A percentile compares a stretch with the other conserved stretches of the same genome.
Conservation (phyloP, 129 eudicot genomes). For the Helichrysum umbraculigerum region DNA sequence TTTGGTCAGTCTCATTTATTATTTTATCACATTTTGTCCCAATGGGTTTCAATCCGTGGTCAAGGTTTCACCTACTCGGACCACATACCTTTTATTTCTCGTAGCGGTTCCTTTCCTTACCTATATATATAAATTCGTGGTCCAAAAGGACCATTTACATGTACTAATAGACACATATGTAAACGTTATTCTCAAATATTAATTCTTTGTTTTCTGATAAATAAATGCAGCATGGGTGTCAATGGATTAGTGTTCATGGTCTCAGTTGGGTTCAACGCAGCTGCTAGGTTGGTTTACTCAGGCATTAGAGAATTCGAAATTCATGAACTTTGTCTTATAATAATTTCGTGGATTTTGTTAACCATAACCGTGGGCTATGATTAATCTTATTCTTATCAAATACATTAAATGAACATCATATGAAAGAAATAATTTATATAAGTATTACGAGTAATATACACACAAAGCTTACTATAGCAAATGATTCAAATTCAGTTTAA, state of each 20-base stretch:
- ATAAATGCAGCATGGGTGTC: constrained; percentile 55
- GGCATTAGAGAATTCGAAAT: neutral
- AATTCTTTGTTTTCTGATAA: neutral
- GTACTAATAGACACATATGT: neutral
- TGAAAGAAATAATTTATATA: too few relatives aligned
- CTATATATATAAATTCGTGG: neutral
- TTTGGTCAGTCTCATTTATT: constrained; percentile 41
- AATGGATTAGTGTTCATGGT: constrained; percentile 64
- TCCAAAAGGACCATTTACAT: neutral
- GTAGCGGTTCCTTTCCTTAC: neutral
- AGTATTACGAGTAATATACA: too few relatives aligned
- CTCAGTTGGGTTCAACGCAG: constrained; percentile 84
- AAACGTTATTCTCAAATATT: neutral
- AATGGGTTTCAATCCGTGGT: neutral
- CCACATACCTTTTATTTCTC: neutral
- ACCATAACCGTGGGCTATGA: too few relatives aligned
- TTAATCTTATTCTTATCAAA: too few relatives aligned
- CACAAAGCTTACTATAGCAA: too few relatives aligned
- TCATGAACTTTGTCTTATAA: neutral
- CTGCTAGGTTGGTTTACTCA: constrained; percentile 53
- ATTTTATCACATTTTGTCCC: neutral
- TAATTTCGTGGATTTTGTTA: neutral
- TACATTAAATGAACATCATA: too few relatives aligned
- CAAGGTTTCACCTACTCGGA: neutral
- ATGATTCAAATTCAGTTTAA: too few relatives aligned